Evolutionary conservation across 192 early-diverging fungal species (phyloP).

Genomic region (Coemansia sp.): DNA sequence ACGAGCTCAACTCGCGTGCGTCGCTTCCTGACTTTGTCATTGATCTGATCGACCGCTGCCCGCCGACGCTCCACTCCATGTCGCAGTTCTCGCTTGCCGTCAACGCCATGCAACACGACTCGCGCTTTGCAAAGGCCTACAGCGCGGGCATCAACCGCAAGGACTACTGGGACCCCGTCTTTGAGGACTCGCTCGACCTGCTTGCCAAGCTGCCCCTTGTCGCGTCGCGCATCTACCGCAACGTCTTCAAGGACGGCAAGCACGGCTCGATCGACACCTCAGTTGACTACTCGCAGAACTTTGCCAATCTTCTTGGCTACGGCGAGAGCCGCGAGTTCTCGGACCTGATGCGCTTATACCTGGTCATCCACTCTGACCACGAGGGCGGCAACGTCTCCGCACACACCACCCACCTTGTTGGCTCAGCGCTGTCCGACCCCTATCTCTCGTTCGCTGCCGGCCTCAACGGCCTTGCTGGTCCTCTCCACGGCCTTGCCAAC

Average conservation of each 20-base stretch:
- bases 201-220: slow-evolving; percentile 97
- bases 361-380: slow-evolving; percentile 99
- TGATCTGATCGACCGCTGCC: slow-evolving; percentile 98
- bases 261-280: slow-evolving; percentile 81
- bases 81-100: slow-evolving; percentile 96
- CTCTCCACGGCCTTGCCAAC: slow-evolving; percentile 99
- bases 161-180: slow-evolving; percentile 96
- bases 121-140: slow-evolving; percentile 97
- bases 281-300: slow-evolving; percentile 95
- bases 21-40: slow-evolving; percentile 92
- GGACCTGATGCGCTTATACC: slow-evolving; percentile 98
- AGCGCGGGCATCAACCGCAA: slow-evolving; percentile 86
- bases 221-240: slow-evolving; percentile 98
- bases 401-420: slow-evolving; percentile 96
- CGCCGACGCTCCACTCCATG: slow-evolving; percentile 99
- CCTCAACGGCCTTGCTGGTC: slow-evolving; percentile 96
- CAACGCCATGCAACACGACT: slow-evolving; percentile 97
- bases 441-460: slow-evolving; percentile 97
- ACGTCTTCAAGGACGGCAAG: slow-evolving; percentile 98
- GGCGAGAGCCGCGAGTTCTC: slow-evolving; percentile 85
- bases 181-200: slow-evolving; percentile 97
- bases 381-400: slow-evolving; percentile 99
- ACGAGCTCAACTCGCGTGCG: slow-evolving; percentile 95
- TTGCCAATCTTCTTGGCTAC: slow-evolving; percentile 91
- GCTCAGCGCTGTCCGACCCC: slow-evolving; percentile 96